Evolutionary conservation across 805 yeast species (phyloP).

Genomic region (Saccharomycopsis guyanensis): DNA sequence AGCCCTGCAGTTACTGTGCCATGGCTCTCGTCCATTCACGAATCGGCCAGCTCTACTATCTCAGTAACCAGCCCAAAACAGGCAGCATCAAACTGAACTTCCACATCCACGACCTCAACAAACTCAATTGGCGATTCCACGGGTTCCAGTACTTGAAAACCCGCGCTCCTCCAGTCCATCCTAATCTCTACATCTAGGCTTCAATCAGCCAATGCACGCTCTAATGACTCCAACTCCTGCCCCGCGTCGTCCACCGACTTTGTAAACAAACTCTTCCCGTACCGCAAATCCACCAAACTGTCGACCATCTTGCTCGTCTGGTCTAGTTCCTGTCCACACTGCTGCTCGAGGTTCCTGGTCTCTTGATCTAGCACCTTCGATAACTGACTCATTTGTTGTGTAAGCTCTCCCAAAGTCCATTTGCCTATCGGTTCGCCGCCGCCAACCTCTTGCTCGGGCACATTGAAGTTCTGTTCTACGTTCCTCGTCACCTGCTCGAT

Average conservation of each 20-base stretch:
- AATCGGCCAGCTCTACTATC: slow-evolving; percentile 57
- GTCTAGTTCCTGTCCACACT: slow-evolving; percentile 1
- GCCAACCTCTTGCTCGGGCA: neutral
- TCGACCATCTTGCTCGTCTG: neutral
- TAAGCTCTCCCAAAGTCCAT: neutral
- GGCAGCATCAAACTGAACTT: slow-evolving; percentile 51
- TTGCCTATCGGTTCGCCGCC: neutral
- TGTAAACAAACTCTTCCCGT: slow-evolving; percentile 1
- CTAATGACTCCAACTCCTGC: slow-evolving; percentile 1
- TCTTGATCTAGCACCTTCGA: slow-evolving; percentile 1
- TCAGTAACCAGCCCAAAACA: slow-evolving; percentile 39
- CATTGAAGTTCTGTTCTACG: neutral
- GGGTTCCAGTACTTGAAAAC: slow-evolving; percentile 45
- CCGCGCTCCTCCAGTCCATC: neutral
- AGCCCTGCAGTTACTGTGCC: slow-evolving; percentile 93
- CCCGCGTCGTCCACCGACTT: slow-evolving; percentile 2
- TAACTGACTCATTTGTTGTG: neutral
- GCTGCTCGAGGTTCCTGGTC: neutral
- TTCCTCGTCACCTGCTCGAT: neutral
- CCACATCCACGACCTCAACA: slow-evolving; percentile 65
- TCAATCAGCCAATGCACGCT: too few relatives aligned
- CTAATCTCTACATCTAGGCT: neutral
- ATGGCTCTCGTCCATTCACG: slow-evolving; percentile 96
- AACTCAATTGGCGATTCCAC: slow-evolving; percentile 82
- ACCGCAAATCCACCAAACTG: slow-evolving; percentile 7